phyloP scores from a whole-genome alignment of 805 yeast genomes.

The Candida michaelii region DNA sequence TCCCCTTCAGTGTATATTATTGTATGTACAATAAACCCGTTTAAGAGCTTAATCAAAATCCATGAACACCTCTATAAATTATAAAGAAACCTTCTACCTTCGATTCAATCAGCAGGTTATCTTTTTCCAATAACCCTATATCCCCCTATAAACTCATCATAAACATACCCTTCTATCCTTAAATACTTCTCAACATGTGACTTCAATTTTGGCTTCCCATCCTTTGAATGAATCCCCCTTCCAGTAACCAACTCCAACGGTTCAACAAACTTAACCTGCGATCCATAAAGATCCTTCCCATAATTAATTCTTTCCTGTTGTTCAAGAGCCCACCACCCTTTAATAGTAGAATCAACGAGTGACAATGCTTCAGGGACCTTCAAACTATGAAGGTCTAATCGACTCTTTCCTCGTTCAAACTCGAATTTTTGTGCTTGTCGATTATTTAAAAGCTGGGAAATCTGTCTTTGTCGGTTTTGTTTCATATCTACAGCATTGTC shows the following conservation, averaged over 20 bases:
- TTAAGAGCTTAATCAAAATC: too few relatives aligned
- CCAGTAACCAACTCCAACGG: slow-evolving; percentile 61
- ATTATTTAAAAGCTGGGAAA: neutral
- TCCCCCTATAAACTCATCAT: slow-evolving; percentile 41
- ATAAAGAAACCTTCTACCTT: too few relatives aligned
- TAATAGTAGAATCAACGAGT: slow-evolving; percentile 35
- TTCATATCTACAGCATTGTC: neutral
- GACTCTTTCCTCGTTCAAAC: neutral
- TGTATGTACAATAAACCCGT: too few relatives aligned
- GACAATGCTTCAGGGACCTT: slow-evolving; percentile 47
- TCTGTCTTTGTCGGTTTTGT: neutral
- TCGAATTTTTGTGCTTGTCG: neutral
- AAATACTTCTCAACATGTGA: slow-evolving; percentile 43
- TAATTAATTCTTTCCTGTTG: slow-evolving; percentile 35
- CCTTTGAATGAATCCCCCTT: slow-evolving; percentile 65
- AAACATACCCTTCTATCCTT: slow-evolving; percentile 36
- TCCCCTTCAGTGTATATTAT: too few relatives aligned
- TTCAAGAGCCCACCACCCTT: slow-evolving; percentile 67
- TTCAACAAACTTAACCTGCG: slow-evolving; percentile 39
- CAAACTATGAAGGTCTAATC: slow-evolving; percentile 59
- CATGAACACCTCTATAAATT: too few relatives aligned
- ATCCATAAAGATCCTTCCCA: slow-evolving; percentile 35
- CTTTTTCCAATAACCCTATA: slow-evolving; percentile 20
- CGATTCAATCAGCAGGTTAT: too few relatives aligned
- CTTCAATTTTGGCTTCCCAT: slow-evolving; percentile 53